A percentile compares a stretch with the other conserved stretches of the same genome.
Conservation (phyloP, 2,329 filamentous ascomycete species). For the Pseudogymnoascus sp. region DNA sequence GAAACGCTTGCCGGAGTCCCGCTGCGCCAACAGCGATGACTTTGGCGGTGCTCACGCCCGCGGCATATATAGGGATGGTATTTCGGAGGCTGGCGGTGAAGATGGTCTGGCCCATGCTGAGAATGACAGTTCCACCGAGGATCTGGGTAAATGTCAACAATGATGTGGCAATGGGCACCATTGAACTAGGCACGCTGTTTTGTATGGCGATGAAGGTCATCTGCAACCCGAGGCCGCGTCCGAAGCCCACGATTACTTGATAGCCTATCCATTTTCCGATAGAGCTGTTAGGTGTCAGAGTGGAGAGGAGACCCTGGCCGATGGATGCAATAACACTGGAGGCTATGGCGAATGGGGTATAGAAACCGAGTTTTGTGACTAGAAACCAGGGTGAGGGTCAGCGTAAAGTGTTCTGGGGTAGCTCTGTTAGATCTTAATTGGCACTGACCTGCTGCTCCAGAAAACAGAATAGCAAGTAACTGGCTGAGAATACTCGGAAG, state of each 20-base stretch:
- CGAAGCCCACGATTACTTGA: slow-evolving; percentile 38
- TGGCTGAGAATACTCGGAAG: slow-evolving; percentile 5
- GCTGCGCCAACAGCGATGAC: slow-evolving; percentile 35
- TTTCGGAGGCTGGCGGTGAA: slow-evolving; percentile 21
- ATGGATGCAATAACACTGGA: slow-evolving; percentile 33
- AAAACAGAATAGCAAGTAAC: too few species aligned
- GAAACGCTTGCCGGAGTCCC: slow-evolving; percentile 29
- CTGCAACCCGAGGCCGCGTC: slow-evolving; percentile 37
- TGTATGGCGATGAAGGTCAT: slow-evolving; percentile 27
- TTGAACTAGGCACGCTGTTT: slow-evolving; percentile 18
- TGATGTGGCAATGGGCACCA: not conserved
- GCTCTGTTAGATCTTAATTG: too few species aligned
- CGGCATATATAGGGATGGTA: slow-evolving; percentile 27
- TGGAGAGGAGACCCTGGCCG: slow-evolving; percentile 33
- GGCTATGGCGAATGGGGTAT: slow-evolving; percentile 34
- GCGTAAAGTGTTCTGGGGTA: too few species aligned
- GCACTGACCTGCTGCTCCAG: too few species aligned
- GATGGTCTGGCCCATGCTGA: slow-evolving; percentile 25
- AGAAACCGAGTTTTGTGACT: slow-evolving; percentile 31
- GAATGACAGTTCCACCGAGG: slow-evolving; percentile 26
- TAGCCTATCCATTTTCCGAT: slow-evolving; percentile 41
- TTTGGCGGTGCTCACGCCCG: slow-evolving; percentile 23
- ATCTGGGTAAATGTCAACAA: slow-evolving; percentile 28
- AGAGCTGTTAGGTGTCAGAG: slow-evolving; percentile 31
- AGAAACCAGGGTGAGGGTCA: too few species aligned